These are phyloP conservation scores for Cytospora piceicola DNA, from an alignment of 2,329 filamentous ascomycete genomes.

Conservation along the genomic window DNA sequence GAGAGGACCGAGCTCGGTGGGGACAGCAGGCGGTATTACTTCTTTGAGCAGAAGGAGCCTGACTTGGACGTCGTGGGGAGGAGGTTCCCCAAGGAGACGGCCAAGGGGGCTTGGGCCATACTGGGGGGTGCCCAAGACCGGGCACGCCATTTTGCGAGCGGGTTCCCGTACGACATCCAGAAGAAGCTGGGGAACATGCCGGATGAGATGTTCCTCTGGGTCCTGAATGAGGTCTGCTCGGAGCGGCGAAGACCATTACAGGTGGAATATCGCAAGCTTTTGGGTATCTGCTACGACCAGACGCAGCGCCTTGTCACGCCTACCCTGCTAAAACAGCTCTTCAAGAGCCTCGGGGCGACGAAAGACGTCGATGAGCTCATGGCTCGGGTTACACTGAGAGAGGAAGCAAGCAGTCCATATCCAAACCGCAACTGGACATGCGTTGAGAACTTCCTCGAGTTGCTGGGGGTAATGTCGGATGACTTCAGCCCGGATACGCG, in stretches of 20 bases:
- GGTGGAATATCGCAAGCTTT: slow-evolving; percentile 62
- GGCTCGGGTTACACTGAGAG: slow-evolving; percentile 30
- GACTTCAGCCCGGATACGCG: slow-evolving; percentile 42
- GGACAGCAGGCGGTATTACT: slow-evolving; percentile 50
- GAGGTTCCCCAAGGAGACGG: slow-evolving; percentile 45
- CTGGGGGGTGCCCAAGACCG: slow-evolving; percentile 55
- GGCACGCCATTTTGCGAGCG: slow-evolving; percentile 64
- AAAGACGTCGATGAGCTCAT: slow-evolving; percentile 46
- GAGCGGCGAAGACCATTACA: slow-evolving; percentile 61
- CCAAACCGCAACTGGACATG: slow-evolving; percentile 49
- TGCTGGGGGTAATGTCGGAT: slow-evolving; percentile 46
- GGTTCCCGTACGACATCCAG: slow-evolving; percentile 61
- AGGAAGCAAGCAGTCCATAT: slow-evolving; percentile 34
- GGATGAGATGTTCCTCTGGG: slow-evolving; percentile 69
- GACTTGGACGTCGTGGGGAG: slow-evolving; percentile 33
- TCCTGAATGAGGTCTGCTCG: slow-evolving; percentile 61
- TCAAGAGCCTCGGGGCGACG: slow-evolving; percentile 61
- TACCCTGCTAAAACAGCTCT: slow-evolving; percentile 54
- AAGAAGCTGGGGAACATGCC: slow-evolving; percentile 53
- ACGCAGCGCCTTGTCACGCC: slow-evolving; percentile 50
- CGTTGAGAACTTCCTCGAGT: slow-evolving; percentile 48
- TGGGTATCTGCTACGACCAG: slow-evolving; percentile 50
- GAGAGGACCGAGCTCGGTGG: slow-evolving; percentile 51
- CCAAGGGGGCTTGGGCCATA: slow-evolving; percentile 51
- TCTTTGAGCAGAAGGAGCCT: slow-evolving; percentile 49